These are phyloP conservation scores for Byssothecium circinans DNA, from an alignment of 2,329 filamentous ascomycete species.

Conservation along the genomic window DNA sequence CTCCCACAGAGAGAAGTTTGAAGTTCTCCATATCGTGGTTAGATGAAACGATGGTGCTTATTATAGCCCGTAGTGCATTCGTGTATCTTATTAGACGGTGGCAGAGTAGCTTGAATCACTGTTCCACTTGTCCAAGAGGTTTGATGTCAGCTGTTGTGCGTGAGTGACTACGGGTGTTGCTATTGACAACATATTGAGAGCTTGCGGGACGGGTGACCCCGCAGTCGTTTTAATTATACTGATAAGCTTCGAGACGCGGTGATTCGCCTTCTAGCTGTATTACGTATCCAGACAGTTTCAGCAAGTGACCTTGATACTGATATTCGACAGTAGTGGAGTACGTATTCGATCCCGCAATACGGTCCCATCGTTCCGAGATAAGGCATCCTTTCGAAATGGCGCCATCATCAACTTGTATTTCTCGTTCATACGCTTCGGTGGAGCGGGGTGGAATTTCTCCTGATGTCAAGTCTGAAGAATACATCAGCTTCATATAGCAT, in stretches of 20 bases:
- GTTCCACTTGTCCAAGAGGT: not conserved
- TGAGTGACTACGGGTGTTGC: not conserved
- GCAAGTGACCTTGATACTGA: no score
- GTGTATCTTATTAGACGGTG: not conserved
- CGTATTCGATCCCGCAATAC: not conserved
- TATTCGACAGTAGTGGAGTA: no score
- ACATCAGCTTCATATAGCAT: slow-evolving; percentile 10
- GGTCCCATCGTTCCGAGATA: not conserved
- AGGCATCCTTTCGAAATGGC: not conserved
- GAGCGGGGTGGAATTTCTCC: slow-evolving; percentile 8
- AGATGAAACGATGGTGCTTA: not conserved
- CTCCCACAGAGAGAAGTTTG: not conserved
- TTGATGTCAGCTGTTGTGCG: not conserved
- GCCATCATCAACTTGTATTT: not conserved
- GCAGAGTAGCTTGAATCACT: not conserved
- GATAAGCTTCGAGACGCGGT: no score
- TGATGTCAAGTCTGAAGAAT: slow-evolving; percentile 5
- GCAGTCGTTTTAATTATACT: no score
- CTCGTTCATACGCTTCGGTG: not conserved
- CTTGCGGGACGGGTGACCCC: no score
- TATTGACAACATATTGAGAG: not conserved
- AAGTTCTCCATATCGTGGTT: not conserved
- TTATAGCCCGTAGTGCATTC: not conserved
- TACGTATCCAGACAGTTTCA: no score
- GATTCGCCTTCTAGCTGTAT: no score